These are phyloP conservation scores for Pichia gijzeniarum DNA, from an alignment of 805 yeast genomes.

Conservation along the genomic window DNA sequence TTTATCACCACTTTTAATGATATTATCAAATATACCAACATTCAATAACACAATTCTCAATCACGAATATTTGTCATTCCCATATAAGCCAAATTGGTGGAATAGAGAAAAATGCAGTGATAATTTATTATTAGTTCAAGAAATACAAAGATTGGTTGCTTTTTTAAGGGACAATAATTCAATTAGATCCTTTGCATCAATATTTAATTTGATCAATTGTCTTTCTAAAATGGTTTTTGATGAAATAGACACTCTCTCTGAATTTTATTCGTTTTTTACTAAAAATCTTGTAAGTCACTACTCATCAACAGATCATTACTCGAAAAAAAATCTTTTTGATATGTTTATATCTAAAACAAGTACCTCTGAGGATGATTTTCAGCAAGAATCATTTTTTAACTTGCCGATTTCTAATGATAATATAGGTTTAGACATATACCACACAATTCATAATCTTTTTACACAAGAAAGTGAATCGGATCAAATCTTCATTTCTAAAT, in stretches of 20 bases:
- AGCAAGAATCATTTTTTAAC: constrained; percentile 11
- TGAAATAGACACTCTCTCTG: constrained; percentile 26
- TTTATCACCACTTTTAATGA: constrained; percentile 36
- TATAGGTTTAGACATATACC: constrained; percentile 26
- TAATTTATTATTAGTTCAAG: constrained; percentile 28
- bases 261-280: constrained; percentile 23
- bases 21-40: constrained; percentile 32
- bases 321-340: constrained; percentile 11
- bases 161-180: constrained; percentile 31
- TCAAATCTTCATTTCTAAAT: constrained; percentile 13
- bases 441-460: constrained; percentile 28
- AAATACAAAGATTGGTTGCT: constrained; percentile 34
- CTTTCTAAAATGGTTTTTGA: constrained; percentile 25
- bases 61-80: constrained; percentile 30
- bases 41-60: constrained; percentile 29
- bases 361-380: constrained; percentile 7
- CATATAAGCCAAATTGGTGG: constrained; percentile 37
- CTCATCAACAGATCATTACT: constrained; percentile 12
- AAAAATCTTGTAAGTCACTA: constrained; percentile 19
- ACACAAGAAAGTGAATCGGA: constrained; percentile 17
- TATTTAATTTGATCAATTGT: constrained; percentile 27
- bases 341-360: constrained; percentile 12
- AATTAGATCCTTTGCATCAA: constrained; percentile 34
- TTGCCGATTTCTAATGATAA: constrained; percentile 32
- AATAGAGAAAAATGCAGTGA: constrained; percentile 24